These are phyloP conservation scores for Delphinella strobiligena DNA, from an alignment of 2,329 filamentous ascomycete genomes.

Conservation along the genomic window DNA sequence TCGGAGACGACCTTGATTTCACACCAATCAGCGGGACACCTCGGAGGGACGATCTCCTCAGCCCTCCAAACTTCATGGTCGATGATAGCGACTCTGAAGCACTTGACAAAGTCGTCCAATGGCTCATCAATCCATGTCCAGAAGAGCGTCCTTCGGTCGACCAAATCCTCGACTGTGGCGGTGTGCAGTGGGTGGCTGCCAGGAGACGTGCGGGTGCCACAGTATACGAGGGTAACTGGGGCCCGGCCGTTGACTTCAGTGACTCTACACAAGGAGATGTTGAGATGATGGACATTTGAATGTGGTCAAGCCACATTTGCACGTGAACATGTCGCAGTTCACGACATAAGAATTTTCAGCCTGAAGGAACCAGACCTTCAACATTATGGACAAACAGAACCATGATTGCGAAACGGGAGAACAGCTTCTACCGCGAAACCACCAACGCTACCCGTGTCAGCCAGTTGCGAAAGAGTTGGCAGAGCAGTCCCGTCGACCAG, in stretches of 20 bases:
- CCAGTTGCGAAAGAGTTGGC: too few species aligned
- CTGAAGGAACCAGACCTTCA: neutral
- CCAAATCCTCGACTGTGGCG: slow-evolving; percentile 59
- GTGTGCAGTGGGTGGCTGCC: slow-evolving; percentile 66
- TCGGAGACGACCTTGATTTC: slow-evolving; percentile 25
- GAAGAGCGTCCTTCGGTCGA: slow-evolving; percentile 59
- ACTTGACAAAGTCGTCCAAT: slow-evolving; percentile 70
- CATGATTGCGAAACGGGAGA: too few species aligned
- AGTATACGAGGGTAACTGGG: slow-evolving; percentile 92
- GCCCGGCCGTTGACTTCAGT: slow-evolving; percentile 57
- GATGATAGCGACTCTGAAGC: slow-evolving; percentile 59
- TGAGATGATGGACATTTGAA: slow-evolving; percentile 48
- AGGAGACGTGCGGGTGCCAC: slow-evolving; percentile 81
- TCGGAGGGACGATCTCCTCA: slow-evolving; percentile 41
- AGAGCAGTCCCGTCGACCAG: neutral
- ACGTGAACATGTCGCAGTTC: neutral
- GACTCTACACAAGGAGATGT: slow-evolving; percentile 36
- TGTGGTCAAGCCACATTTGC: too few species aligned
- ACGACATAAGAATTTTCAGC: neutral
- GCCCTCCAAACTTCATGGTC: slow-evolving; percentile 83
- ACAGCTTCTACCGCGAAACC: too few species aligned
- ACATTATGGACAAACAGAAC: neutral
- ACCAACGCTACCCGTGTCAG: too few species aligned
- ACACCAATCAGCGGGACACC: slow-evolving; percentile 5
- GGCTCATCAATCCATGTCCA: slow-evolving; percentile 76